Base-by-base conservation (phyloP, 306 rosid species). In the Delonix regia region DNA sequence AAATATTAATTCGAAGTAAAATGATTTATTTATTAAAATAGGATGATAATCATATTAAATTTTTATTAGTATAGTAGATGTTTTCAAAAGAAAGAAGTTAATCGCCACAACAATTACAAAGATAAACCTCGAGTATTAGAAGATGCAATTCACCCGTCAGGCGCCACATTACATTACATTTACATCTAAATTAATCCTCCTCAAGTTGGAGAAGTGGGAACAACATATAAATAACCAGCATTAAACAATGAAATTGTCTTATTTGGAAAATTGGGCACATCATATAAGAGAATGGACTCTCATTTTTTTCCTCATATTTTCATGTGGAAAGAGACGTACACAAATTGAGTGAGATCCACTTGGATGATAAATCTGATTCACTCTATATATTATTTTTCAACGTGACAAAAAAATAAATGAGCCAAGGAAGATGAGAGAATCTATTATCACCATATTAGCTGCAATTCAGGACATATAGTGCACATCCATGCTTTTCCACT, bases 401-500 rank as follows among this genome's bases (percentile, higher is more conserved):
- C n/a, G n/a, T n/a, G n/a, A n/a, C n/a, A n/a, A n/a, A n/a, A n/a
- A n/a, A n/a, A n/a, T n/a, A n/a, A n/a, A n/a, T n/a, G n/a, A n/a
- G n/a, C n/a, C n/a, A n/a, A n/a, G n/a, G n/a, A n/a, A n/a, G n/a
- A n/a, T n/a, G n/a, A n/a, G n/a, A n/a, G n/a, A n/a, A n/a, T n/a
- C n/a, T n/a, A n/a, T n/a, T n/a, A n/a, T n/a, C 45, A 52, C 69
- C 9, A 49, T 4, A 39, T 76, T 86, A 77, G 39, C 75, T 2
- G 73, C 97, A 93, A 41, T 55, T 7, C 41, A 93, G 82, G 73
- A 84, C 83, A 76, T 90, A 82, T 49, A 93, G 82, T 27, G 93
- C 98, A 85, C 80, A 64, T 73, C 93, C 98, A 74, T 86, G 98
- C 12, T 21, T 67, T 56, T 67, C 73, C 51, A 91, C 97, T 4